Evolutionary conservation across 768 basidiomycete species (phyloP).

Genomic region (Naematelia encephala): DNA sequence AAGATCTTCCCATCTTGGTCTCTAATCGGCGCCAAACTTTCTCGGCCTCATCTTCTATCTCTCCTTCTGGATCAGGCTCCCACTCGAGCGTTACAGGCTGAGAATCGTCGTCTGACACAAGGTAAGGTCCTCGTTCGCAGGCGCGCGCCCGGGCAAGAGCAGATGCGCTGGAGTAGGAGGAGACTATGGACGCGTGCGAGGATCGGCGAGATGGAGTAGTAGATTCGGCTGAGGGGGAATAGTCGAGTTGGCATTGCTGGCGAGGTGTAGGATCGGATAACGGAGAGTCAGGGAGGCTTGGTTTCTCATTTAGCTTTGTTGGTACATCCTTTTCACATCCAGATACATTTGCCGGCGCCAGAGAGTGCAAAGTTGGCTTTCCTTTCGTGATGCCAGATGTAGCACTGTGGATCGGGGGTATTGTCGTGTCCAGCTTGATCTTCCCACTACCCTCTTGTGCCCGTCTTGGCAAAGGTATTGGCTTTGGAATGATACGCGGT

Average conservation of each 20-base stretch:
- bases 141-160: slow-evolving; percentile 6
- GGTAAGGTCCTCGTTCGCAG: not conserved
- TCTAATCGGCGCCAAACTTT: slow-evolving; percentile 24
- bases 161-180: slow-evolving; percentile 7
- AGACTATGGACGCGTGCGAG: slow-evolving; percentile 4
- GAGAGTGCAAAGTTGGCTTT: too few relatives aligned
- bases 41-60: slow-evolving; percentile 9
- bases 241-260: not conserved
- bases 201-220: slow-evolving; percentile 7
- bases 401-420: too few relatives aligned
- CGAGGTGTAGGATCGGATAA: too few relatives aligned
- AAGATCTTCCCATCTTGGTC: slow-evolving; percentile 9
- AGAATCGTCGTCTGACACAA: not conserved
- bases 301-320: too few relatives aligned
- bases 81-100: slow-evolving; percentile 11
- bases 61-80: slow-evolving; percentile 16
- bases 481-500: not conserved
- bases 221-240: not conserved
- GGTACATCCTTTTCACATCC: too few relatives aligned
- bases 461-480: too few relatives aligned
- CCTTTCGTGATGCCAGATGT: too few relatives aligned
- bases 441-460: too few relatives aligned
- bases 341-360: too few relatives aligned
- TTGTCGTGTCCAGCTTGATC: too few relatives aligned
- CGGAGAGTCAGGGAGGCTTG: too few relatives aligned